phyloP scores from a whole-genome alignment of 2,329 filamentous ascomycete species.

The Trichophyton equinum region DNA sequence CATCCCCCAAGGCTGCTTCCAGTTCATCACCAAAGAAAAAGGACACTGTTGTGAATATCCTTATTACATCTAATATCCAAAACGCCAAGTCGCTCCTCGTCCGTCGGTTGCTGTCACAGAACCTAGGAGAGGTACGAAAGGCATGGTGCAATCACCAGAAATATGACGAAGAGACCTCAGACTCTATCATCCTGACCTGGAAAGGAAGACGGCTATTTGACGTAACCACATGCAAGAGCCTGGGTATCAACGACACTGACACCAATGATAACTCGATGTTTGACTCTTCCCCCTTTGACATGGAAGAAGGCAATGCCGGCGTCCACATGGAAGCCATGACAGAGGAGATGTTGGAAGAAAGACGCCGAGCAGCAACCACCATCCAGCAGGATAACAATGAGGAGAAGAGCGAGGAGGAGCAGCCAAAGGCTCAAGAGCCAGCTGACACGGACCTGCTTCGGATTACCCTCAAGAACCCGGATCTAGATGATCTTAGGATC shows the following conservation, averaged over 20 bases:
- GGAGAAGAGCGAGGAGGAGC: slow-evolving; percentile 16
- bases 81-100: slow-evolving; percentile 50
- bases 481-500: slow-evolving; percentile 39
- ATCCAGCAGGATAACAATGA: slow-evolving; percentile 11
- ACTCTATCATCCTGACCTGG: slow-evolving; percentile 66
- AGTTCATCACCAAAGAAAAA: slow-evolving; percentile 10
- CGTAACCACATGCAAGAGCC: slow-evolving; percentile 56
- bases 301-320: slow-evolving; percentile 39
- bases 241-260: slow-evolving; percentile 46
- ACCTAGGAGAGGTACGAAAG: slow-evolving; percentile 52
- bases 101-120: slow-evolving; percentile 54
- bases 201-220: slow-evolving; percentile 59
- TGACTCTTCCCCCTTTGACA: slow-evolving; percentile 36
- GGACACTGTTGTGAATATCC: slow-evolving; percentile 47
- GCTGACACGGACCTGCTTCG: slow-evolving; percentile 23
- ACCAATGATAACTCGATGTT: slow-evolving; percentile 25
- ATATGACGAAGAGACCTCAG: slow-evolving; percentile 37
- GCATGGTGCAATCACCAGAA: slow-evolving; percentile 57
- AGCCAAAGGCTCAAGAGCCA: slow-evolving; percentile 13
- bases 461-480: slow-evolving; percentile 42
- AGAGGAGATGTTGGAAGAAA: slow-evolving; percentile 42
- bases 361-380: slow-evolving; percentile 14
- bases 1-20: neutral
- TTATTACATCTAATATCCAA: slow-evolving; percentile 56
- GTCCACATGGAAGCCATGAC: slow-evolving; percentile 73